A percentile compares a stretch with the other conserved stretches of the same genome.
Evolutionary conservation across 1,284 basidiomycete species (phyloP).

Genomic region (Mixia osmundae): DNA sequence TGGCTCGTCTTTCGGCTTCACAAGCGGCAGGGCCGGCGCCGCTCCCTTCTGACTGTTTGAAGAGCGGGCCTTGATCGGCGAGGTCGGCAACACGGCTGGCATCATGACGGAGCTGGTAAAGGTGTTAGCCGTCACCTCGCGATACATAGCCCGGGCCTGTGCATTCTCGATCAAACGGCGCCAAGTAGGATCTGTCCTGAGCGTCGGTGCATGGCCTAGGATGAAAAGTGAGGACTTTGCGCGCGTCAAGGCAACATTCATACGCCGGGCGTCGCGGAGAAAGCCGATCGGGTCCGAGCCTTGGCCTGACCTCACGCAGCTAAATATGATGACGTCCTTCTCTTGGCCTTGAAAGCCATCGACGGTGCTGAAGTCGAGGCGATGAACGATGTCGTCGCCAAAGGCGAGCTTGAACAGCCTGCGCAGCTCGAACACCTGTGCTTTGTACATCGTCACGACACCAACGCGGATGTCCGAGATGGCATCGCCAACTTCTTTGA

Average conservation of each 20-base stretch:
- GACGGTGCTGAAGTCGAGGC: constrained; percentile 88
- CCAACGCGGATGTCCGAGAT: constrained; percentile 44
- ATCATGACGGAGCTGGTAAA: too few relatives aligned
- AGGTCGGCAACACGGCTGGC: too few relatives aligned
- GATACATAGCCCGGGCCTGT: too few relatives aligned
- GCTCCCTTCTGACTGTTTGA: too few relatives aligned
- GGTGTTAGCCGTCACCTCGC: too few relatives aligned
- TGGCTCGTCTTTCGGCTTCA: too few relatives aligned
- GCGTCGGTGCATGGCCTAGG: constrained; percentile 64
- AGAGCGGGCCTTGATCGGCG: too few relatives aligned
- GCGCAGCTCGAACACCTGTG: constrained; percentile 59
- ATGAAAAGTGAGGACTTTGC: constrained; percentile 86
- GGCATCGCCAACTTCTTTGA: constrained; percentile 12
- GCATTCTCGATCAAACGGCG: constrained; percentile 53
- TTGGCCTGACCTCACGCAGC: constrained; percentile 46
- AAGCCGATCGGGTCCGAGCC: constrained; percentile 71
- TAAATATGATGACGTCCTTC: constrained; percentile 86
- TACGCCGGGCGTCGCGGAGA: constrained; percentile 36
- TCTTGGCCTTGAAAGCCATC: constrained; percentile 94
- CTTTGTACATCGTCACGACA: constrained; percentile 84
- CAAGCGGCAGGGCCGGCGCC: too few relatives aligned
- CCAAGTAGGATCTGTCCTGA: constrained; percentile 65
- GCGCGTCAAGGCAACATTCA: constrained; percentile 95
- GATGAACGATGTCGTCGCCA: constrained; percentile 42
- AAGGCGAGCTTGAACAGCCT: constrained; percentile 46